These are phyloP conservation scores for Alliaria petiolata DNA, from an alignment of 345 rosid genomes.

Conservation along the genomic window DNA sequence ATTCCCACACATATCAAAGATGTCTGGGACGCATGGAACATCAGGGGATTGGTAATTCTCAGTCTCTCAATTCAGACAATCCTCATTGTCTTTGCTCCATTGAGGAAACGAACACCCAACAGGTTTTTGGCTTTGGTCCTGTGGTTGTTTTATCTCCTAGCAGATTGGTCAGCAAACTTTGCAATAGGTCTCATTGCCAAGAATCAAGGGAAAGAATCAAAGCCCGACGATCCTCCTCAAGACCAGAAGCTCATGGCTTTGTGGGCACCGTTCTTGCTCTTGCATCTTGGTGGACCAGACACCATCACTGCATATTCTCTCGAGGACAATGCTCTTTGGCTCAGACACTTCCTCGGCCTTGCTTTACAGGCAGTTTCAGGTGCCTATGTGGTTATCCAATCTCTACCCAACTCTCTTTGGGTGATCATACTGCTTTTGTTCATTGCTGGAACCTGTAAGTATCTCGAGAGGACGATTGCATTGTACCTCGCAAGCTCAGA, in stretches of 20 bases:
- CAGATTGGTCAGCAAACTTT: too few relatives aligned
- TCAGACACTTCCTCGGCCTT: neutral
- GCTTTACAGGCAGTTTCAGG: neutral
- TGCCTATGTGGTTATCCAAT: conserved; percentile 30
- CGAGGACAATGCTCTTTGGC: conserved; percentile 19
- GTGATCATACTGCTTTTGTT: conserved; percentile 33
- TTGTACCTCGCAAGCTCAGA: conserved; percentile 47
- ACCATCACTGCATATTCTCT: conserved; percentile 17
- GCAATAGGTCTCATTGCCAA: too few relatives aligned
- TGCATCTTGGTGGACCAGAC: neutral
- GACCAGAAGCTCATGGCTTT: too few relatives aligned
- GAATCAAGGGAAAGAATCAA: too few relatives aligned
- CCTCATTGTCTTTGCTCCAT: neutral
- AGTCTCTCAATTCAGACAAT: neutral
- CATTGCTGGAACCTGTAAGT: conserved; percentile 43
- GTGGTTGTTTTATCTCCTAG: too few relatives aligned
- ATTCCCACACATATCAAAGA: neutral
- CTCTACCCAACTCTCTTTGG: conserved; percentile 25
- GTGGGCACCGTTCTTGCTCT: too few relatives aligned
- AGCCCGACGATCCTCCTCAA: too few relatives aligned
- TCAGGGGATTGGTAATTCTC: too few relatives aligned
- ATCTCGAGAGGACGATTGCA: conserved; percentile 46
- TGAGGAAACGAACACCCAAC: neutral
- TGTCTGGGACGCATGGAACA: too few relatives aligned
- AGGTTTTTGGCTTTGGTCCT: neutral